These are phyloP conservation scores for Nemania sp. DNA, from an alignment of 2,329 filamentous ascomycete species.

Conservation along the genomic window DNA sequence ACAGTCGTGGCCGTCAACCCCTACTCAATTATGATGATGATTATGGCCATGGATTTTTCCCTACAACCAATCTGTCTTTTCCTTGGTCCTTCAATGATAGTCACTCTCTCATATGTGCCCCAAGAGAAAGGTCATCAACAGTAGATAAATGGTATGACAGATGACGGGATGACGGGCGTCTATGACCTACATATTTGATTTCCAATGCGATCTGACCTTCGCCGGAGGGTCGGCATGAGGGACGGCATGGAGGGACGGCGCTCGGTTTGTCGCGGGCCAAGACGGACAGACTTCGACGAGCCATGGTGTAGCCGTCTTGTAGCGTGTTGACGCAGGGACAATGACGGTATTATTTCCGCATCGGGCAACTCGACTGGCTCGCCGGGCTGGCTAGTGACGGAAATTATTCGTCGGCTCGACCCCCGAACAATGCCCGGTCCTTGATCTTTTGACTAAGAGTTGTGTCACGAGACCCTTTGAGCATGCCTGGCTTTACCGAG, in stretches of 20 bases:
- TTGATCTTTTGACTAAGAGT: too few relatives aligned
- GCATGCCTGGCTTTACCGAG: background rate
- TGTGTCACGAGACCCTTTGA: too few relatives aligned
- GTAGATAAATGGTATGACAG: background rate
- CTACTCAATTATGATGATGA: too few relatives aligned
- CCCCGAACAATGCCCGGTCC: background rate
- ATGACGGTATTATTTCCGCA: constrained; percentile 8
- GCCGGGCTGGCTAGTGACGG: constrained; percentile 22
- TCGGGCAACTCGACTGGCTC: background rate
- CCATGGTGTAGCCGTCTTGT: background rate
- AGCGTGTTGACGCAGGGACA: background rate
- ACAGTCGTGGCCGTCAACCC: too few relatives aligned
- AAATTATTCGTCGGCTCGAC: background rate
- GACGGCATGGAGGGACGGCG: background rate
- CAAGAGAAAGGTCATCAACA: background rate
- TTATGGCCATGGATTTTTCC: too few relatives aligned
- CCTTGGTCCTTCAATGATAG: background rate
- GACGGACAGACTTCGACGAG: background rate
- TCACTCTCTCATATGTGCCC: background rate
- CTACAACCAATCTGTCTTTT: too few relatives aligned
- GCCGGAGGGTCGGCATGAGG: background rate
- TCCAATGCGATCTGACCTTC: background rate
- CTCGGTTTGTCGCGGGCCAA: constrained; percentile 29
- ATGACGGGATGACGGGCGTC: background rate
- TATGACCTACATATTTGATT: constrained; percentile 4